Conservation (phyloP, 805 yeast species). For the Wickerhamomyces strasburgensis region DNA sequence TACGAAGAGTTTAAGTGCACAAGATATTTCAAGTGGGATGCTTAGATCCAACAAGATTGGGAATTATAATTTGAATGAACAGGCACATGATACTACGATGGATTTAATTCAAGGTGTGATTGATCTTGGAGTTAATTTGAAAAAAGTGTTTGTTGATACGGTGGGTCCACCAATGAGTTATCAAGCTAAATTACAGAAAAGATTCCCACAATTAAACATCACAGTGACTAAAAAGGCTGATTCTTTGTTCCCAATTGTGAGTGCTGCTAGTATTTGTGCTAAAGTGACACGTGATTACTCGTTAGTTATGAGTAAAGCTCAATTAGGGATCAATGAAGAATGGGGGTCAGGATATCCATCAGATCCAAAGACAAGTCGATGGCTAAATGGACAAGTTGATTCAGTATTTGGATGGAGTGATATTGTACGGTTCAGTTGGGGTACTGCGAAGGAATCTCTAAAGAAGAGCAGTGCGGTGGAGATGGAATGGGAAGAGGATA, state of each 20-base stretch:
- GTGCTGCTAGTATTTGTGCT: slow-evolving; percentile 93
- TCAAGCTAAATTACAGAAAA: slow-evolving; percentile 62
- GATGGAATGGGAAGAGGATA: slow-evolving; percentile 57
- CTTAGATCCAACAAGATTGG: slow-evolving; percentile 50
- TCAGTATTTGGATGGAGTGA: slow-evolving; percentile 82
- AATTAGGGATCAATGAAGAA: slow-evolving; percentile 22
- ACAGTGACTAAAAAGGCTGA: slow-evolving; percentile 95
- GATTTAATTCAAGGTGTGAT: slow-evolving; percentile 63
- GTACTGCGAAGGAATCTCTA: slow-evolving; percentile 75
- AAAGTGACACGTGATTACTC: slow-evolving; percentile 87
- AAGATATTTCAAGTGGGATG: slow-evolving; percentile 89
- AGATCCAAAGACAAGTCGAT: slow-evolving; percentile 78
- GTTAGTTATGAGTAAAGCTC: slow-evolving; percentile 33
- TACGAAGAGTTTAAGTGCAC: slow-evolving; percentile 76
- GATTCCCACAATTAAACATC: slow-evolving; percentile 67
- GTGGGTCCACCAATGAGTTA: slow-evolving; percentile 93
- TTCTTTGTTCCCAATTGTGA: slow-evolving; percentile 83
- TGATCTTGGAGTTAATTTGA: slow-evolving; percentile 55
- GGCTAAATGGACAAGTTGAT: slow-evolving; percentile 65
- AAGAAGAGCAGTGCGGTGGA: slow-evolving; percentile 44
- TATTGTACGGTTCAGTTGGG: slow-evolving; percentile 87
- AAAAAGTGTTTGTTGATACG: slow-evolving; percentile 84
- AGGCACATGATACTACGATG: slow-evolving; percentile 94
- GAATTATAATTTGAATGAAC: slow-evolving; percentile 74
- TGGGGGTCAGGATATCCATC: slow-evolving; percentile 95